Evolutionary conservation across 2,329 filamentous ascomycete genomes (phyloP), one percentile per base, ranked within the genome.

Genomic region (Cladophialophora psammophila): DNA sequence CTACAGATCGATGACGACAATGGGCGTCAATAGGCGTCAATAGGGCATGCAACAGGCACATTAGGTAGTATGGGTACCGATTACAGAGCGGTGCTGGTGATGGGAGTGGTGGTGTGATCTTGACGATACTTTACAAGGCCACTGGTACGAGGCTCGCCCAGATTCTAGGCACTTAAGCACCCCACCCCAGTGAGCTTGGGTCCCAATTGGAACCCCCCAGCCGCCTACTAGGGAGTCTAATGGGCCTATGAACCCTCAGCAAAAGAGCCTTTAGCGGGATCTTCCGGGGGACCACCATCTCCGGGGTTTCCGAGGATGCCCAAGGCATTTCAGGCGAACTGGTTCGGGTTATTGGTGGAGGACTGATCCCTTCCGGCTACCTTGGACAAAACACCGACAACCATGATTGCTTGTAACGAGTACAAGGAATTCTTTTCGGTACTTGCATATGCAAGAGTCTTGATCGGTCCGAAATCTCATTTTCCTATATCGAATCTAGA

Each of bases 1-100:
- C 38, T 34, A 31, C 31, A 34, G 45, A 50, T 48, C 45, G 57
- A 60, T 18, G 40, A 48, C 26, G 57, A 34, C 45, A 34, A 60
- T 42, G 20, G 18, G 40, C 45, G 26, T 42, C 56, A 15, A 20
- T 3, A 38, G 9, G 20, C 15, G 20, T n/a, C 13, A 8, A 40
- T 26, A n/a, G 35, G n/a, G 54, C 18, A 26, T 20, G 45, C 18
- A 26, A 26, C 10, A 10, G 45, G 8, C 18, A 9, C 4, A 20
- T 26, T 50, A 2, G 13, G 12, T 40, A n/a, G 40, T n/a, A 26
- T 26, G 26, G 26, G 26, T 26, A 26, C 2, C 26, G 26, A 26
- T 26, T 26, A 26, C 26, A 3, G 26, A 26, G 26, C 3, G 26
- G 26, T 26, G 26, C 26, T 26, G 40, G 15, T 42, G 45, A 20